These are phyloP conservation scores for Paramecium tetraurelia DNA, from an alignment of 73 alveolate species.

Conservation along the genomic window DNA sequence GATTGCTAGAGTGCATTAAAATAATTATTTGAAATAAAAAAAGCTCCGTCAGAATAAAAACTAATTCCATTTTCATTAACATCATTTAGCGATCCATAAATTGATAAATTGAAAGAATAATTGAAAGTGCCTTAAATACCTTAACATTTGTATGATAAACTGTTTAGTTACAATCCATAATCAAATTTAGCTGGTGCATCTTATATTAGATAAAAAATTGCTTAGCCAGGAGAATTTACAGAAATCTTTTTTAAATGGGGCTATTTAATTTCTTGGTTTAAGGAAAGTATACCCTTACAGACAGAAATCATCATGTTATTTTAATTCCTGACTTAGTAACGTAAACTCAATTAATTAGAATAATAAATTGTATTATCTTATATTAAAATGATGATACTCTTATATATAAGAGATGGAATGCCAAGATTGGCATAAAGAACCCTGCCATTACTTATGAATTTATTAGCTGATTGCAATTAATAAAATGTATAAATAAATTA, in stretches of 20 bases:
- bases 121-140: neutral
- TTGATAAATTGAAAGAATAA: neutral
- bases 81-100: neutral
- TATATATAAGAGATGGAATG: neutral
- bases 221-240: neutral
- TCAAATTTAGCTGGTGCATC: neutral
- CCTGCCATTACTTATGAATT: neutral
- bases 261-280: neutral
- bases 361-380: neutral
- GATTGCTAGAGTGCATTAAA: neutral
- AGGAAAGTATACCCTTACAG: neutral
- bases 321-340: neutral
- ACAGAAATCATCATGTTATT: neutral
- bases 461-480: neutral
- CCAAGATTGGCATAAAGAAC: neutral
- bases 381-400: neutral
- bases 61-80: neutral
- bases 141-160: neutral
- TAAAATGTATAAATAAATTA: neutral
- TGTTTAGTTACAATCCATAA: neutral
- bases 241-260: constrained; percentile 16
- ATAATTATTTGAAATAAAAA: neutral
- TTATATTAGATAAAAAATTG: neutral
- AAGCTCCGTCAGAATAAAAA: neutral
- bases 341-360: neutral